Base-by-base conservation (phyloP, 2,329 filamentous ascomycete species). In the Trichoderma sp. region DNA sequence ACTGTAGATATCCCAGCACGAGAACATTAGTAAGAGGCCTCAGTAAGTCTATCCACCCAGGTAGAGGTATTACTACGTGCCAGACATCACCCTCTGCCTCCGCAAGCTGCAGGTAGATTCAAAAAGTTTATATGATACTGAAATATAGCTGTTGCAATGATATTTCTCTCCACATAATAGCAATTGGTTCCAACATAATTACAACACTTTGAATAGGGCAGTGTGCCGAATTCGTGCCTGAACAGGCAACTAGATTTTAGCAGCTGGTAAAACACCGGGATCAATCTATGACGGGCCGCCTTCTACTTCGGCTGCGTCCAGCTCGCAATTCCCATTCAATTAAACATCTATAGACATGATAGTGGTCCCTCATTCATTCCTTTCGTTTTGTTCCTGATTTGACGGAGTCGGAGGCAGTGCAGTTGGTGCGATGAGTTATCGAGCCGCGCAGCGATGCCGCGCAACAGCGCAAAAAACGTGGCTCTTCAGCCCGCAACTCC, bases 381-480 rank as follows among this genome's bases (percentile, higher is more conserved):
- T 57, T 47, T 55, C 43, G 27, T 37, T 27, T 56, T 56, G 4
- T 35, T 27, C 21, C 3, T 33, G 35, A 59, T 33, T 40, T 21
- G n/a, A n/a, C 35, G 31, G 19, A 14, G 27, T 58, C 40, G 24
- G 31, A 29, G 27, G n/a, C 27, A 37, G 49, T 16, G 3, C 70
- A 70, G 63, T 68, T 43, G 53, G 6, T 53, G 69, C 56, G 68
- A 80, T 81, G 79, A 80, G 74, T 72, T 74, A 70, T 69, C 77
- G 70, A 71, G 74, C 74, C 63, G 72, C 77, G 70, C 79, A 76
- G 79, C 75, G 74, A 66, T 74, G 74, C 72, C 76, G 73, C 72
- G 73, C 73, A 40, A 60, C 72, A 58, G 65, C 58, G 62, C 73
- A 72, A 27, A 71, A 72, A 53, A 68, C 70, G 59, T 73, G 72